Base-by-base conservation (phyloP, 306 rosid genomes). In the Ammopiptanthus mongolicus region DNA sequence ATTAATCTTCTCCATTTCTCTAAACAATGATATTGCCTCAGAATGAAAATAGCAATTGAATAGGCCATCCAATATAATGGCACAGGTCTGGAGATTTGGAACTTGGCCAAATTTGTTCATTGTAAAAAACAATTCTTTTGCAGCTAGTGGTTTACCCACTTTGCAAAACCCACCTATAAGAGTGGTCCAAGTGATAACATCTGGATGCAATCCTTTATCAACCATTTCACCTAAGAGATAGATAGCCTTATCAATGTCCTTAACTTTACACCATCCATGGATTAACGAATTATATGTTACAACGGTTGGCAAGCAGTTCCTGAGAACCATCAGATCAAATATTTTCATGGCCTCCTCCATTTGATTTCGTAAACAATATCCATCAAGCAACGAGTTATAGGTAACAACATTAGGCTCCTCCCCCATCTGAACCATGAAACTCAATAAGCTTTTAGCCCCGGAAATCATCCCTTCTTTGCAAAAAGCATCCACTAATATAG, bases 361-460 rank as follows among this genome's bases (percentile, higher is more conserved):
- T 44, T 59, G 59, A 73, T 59, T 59, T 6, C 6, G 48, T 5
- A 18, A 44, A 59, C 36, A 73, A 59, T 73, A 59, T 6, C 29
- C 75, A 36, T 5, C 33, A 13, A 83, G 55, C 13, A 78, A 29
- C 25, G 70, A 67, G 52, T 0, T 78, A 74, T 25, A 83, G n/a
- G 66, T 79, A 34, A 42, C 44, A 22, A 18, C 51, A 69, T 42
- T 6, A 58, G 77, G 77, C 22, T 73, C 77, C 47, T 34, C 65
- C 13, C 75, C 52, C 65, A 50, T 19, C 12, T 23, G 65, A 52
- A 21, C 65, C 76, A 71, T 71, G 7, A 13, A 14, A 37, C 33
- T 19, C 1, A 75, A 18, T n/a, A 81, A 5, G 0, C 10, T 5
- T 47, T 44, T 41, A 5, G 84, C 84, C 10, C 65, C 64, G 23